Evolutionary conservation across 2,329 filamentous ascomycete species (phyloP), one percentile per base, ranked within the genome.

Genomic region (Penicillium sp.): DNA sequence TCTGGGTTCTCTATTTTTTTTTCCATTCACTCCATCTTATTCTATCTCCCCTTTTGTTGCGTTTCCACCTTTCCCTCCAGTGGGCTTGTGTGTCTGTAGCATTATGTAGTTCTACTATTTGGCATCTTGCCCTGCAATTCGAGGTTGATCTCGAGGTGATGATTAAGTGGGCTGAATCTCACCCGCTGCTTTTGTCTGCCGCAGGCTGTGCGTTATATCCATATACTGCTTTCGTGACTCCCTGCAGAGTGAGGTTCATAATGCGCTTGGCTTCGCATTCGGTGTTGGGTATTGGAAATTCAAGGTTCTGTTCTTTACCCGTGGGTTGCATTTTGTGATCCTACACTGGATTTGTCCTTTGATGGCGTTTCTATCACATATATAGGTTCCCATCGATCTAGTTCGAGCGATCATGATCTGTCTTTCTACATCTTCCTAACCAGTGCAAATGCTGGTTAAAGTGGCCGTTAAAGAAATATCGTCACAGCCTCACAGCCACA

Each of bases 31-130:
- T 37, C 35, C 35, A 37, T 33, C 44, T 53, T 26, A 44, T 38
- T 35, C 47, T 38, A 28, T 56, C 26, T 55, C 28, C 51, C 9
- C 22, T 53, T 37, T 44, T 44, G 35, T 42, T 42, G 19, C 17
- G n/a, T 42, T 47, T 38, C 19, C 40, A 35, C 26, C n/a, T 24
- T 5, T 49, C 15, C 42, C 28, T 56, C 24, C 53, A 13, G 30
- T 38, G 53, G 40, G 50, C 47, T 37, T 60, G 7, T 63, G 42
- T 51, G 47, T 51, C 28, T 62, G 61, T 67, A 63, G 59, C 56
- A 40, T 60, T 49, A 35, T 65, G 60, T 68, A 68, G 60, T 61
- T 38, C 42, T 65, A 61, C 35, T 26, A 35, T 22, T 33, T 26
- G 19, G 17, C 17, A 53, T 49, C 24, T 54, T 37, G 30, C 50